phyloP scores from a whole-genome alignment of 2,329 filamentous ascomycete species.

The Cladosporium sp. region DNA sequence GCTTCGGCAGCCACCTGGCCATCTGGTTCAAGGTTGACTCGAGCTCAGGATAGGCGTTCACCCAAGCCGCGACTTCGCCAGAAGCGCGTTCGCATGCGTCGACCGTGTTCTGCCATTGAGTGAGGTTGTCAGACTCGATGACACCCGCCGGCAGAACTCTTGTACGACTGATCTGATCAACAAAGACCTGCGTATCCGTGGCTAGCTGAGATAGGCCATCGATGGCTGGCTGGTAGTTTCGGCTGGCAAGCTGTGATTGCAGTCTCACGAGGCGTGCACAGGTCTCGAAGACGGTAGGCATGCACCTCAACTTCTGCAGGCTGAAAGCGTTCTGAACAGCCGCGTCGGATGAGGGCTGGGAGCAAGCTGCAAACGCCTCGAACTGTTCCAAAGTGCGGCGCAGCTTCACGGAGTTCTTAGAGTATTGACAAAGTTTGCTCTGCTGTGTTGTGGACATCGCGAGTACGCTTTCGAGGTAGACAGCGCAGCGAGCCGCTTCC shows the following conservation, averaged over 20 bases:
- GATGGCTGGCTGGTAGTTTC: constrained; percentile 14
- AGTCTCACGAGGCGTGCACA: constrained; percentile 8
- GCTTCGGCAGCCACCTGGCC: constrained; percentile 3
- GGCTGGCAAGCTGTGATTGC: constrained; percentile 18
- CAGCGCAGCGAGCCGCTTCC: constrained; percentile 73
- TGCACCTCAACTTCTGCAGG: background rate
- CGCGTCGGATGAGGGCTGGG: background rate
- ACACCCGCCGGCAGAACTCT: background rate
- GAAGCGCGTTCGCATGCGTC: background rate
- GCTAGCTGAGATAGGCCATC: constrained; percentile 5
- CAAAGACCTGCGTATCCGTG: constrained; percentile 33
- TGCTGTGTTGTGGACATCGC: constrained; percentile 34
- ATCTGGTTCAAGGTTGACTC: constrained; percentile 2
- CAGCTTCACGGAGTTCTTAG: background rate
- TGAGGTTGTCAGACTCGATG: background rate
- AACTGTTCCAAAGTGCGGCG: background rate
- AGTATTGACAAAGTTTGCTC: constrained; percentile 8
- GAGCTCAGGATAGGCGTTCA: constrained; percentile 1
- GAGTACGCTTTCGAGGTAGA: constrained; percentile 82
- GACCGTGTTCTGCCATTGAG: background rate
- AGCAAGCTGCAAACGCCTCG: constrained; percentile 12
- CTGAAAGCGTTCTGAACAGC: constrained; percentile 3
- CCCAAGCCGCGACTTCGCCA: background rate
- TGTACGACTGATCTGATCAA: background rate
- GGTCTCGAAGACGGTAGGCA: constrained; percentile 3